Conservation (phyloP, 1,284 basidiomycete species). For the Dichomitus squalens region DNA sequence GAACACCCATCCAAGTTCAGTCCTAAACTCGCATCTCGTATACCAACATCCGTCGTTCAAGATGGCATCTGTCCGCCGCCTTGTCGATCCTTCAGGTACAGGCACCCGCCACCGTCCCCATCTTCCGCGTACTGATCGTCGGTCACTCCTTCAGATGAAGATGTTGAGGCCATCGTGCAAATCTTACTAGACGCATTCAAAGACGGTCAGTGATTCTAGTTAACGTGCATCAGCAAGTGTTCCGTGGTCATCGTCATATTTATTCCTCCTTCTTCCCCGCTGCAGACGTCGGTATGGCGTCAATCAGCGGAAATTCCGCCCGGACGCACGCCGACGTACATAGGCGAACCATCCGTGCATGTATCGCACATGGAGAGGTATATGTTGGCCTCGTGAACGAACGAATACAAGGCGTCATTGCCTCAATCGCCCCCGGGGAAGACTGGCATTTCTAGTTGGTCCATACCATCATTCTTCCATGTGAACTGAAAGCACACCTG, state of each 20-base stretch:
- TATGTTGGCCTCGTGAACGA: slow-evolving; percentile 24
- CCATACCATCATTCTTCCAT: not conserved
- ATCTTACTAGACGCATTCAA: slow-evolving; percentile 23
- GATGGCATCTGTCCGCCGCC: slow-evolving; percentile 17
- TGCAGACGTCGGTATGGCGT: slow-evolving; percentile 27
- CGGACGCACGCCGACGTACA: slow-evolving; percentile 22
- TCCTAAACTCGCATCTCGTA: not conserved
- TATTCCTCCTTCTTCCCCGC: not conserved
- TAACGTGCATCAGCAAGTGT: not conserved
- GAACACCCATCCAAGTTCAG: not conserved
- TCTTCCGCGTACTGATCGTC: not conserved
- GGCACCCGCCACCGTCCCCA: not conserved
- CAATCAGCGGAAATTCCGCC: slow-evolving; percentile 24
- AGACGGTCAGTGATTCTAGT: slow-evolving; percentile 22
- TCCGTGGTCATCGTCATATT: not conserved
- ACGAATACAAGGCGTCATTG: slow-evolving; percentile 25
- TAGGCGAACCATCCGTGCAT: slow-evolving; percentile 23
- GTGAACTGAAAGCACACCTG: not conserved
- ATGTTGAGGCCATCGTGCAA: slow-evolving; percentile 25
- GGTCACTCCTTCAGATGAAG: slow-evolving; percentile 16
- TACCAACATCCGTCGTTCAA: not conserved
- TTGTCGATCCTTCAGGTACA: slow-evolving; percentile 26
- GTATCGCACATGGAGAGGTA: slow-evolving; percentile 25
- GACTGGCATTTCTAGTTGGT: slow-evolving; percentile 32
- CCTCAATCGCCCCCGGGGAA: slow-evolving; percentile 23